Evolutionary conservation across 2,329 filamentous ascomycete species (phyloP).

Genomic region (Aspergillus sp.): DNA sequence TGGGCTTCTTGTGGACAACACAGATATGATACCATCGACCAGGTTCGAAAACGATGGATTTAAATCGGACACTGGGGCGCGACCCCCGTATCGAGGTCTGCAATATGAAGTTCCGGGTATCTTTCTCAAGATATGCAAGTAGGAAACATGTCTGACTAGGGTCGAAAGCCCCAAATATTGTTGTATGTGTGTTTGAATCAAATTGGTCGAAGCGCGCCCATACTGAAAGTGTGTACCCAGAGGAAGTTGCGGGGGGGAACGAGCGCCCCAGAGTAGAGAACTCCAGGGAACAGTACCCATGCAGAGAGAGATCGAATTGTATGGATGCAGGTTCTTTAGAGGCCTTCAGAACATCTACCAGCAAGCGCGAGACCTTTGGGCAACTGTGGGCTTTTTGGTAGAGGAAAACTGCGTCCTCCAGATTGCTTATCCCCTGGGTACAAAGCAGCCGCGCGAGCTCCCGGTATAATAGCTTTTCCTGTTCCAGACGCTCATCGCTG

Average conservation of each 20-base stretch:
- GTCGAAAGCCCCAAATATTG: constrained; percentile 93
- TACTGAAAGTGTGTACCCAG: constrained; percentile 83
- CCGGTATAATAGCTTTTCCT: constrained; percentile 63
- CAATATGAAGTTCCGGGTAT: constrained; percentile 90
- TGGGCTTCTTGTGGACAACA: constrained; percentile 78
- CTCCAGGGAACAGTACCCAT: constrained; percentile 89
- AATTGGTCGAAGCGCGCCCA: constrained; percentile 90
- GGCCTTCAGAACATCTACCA: constrained; percentile 70
- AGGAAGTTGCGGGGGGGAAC: constrained; percentile 78
- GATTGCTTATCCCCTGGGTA: constrained; percentile 74
- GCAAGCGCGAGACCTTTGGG: constrained; percentile 63
- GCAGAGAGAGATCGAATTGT: constrained; percentile 86
- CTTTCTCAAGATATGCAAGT: constrained; percentile 88
- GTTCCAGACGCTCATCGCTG: constrained; percentile 53
- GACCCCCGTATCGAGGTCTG: constrained; percentile 89
- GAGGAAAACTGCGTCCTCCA: constrained; percentile 82
- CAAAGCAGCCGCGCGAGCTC: constrained; percentile 66
- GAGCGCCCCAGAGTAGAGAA: constrained; percentile 78
- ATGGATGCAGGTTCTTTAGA: constrained; percentile 81
- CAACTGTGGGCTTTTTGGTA: constrained; percentile 59
- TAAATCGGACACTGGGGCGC: constrained; percentile 90
- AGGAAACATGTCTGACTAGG: constrained; percentile 89
- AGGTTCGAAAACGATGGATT: constrained; percentile 73
- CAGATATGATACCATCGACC: constrained; percentile 91
- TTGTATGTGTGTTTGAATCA: constrained; percentile 83